Conservation (phyloP, 73 alveolate species). For the Paramecium sexaurelia region DNA sequence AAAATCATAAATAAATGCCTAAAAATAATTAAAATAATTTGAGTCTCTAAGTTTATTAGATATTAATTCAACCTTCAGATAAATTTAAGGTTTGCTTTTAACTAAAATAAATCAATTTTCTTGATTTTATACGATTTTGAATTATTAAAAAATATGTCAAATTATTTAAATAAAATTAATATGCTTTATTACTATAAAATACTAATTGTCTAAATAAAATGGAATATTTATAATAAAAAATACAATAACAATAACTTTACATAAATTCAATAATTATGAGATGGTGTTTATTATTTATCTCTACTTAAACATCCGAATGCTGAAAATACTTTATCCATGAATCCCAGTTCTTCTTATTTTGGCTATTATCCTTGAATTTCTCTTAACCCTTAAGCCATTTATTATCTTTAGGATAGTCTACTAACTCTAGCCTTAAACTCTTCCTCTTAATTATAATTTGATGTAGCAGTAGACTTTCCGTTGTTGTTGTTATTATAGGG, state of each 20-base stretch:
- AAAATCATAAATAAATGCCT: too few species aligned
- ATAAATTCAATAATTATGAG: constrained; percentile 28
- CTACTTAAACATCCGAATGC: constrained; percentile 65
- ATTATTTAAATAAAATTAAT: too few species aligned
- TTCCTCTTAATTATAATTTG: constrained; percentile 8
- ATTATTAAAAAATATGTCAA: too few species aligned
- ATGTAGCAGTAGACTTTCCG: constrained; percentile 34
- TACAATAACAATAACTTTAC: background rate
- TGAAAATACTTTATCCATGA: constrained; percentile 64
- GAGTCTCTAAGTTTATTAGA: too few species aligned
- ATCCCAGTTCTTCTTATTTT: constrained; percentile 55
- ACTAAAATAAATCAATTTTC: too few species aligned
- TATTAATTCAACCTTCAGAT: too few species aligned
- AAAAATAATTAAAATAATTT: too few species aligned
- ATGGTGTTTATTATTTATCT: constrained; percentile 12
- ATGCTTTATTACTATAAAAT: too few species aligned
- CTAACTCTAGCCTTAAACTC: constrained; percentile 24
- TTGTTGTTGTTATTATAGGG: background rate
- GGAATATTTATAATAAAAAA: too few species aligned
- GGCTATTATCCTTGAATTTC: background rate
- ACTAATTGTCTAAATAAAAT: too few species aligned
- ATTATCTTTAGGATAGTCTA: constrained; percentile 29
- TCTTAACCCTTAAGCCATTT: constrained; percentile 31
- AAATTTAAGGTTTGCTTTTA: too few species aligned
- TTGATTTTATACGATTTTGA: too few species aligned